A percentile compares a stretch with the other conserved stretches of the same genome.
phyloP scores from a whole-genome alignment of 306 rosid genomes.

The Trifolium dubium region DNA sequence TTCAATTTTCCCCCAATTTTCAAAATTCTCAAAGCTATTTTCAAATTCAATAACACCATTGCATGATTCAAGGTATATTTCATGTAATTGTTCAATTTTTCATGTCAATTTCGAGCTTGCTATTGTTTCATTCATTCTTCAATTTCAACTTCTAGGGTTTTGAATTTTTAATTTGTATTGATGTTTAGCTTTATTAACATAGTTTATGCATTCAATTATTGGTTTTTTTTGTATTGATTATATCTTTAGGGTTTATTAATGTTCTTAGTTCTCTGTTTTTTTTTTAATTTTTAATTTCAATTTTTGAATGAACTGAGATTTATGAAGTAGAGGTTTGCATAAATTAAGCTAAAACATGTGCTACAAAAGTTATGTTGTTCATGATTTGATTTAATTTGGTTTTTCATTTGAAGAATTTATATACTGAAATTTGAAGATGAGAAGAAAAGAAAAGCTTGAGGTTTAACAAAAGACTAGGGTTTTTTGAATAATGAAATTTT shows the following conservation, averaged over 20 bases:
- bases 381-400: slow-evolving; percentile 7
- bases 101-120: slow-evolving; percentile 20
- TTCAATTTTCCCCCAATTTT: slow-evolving; percentile 31
- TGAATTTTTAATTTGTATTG: slow-evolving; percentile 38
- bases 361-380: slow-evolving; percentile 6
- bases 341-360: not conserved
- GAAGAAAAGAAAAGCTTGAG: slow-evolving; percentile 17
- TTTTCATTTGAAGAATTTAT: slow-evolving; percentile 11
- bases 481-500: not conserved
- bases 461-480: slow-evolving; percentile 1
- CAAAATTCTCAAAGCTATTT: slow-evolving; percentile 15
- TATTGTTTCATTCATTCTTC: slow-evolving; percentile 6
- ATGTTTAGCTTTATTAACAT: not conserved
- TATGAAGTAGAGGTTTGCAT: slow-evolving; percentile 30
- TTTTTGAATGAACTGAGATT: slow-evolving; percentile 31
- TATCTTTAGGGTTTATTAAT: slow-evolving; percentile 41
- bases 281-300: not conserved
- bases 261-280: slow-evolving; percentile 15
- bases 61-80: slow-evolving; percentile 41
- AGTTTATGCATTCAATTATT: slow-evolving; percentile 31
- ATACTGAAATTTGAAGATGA: not conserved
- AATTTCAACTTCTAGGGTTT: slow-evolving; percentile 56
- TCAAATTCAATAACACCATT: slow-evolving; percentile 41
- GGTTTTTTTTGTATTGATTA: slow-evolving; percentile 36
- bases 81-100: not conserved